Percentiles rank a stretch among this genome's conserved stretches.
Evolutionary conservation across 2,329 filamentous ascomycete genomes (phyloP).

Genomic region (Penicillium frequentans): DNA sequence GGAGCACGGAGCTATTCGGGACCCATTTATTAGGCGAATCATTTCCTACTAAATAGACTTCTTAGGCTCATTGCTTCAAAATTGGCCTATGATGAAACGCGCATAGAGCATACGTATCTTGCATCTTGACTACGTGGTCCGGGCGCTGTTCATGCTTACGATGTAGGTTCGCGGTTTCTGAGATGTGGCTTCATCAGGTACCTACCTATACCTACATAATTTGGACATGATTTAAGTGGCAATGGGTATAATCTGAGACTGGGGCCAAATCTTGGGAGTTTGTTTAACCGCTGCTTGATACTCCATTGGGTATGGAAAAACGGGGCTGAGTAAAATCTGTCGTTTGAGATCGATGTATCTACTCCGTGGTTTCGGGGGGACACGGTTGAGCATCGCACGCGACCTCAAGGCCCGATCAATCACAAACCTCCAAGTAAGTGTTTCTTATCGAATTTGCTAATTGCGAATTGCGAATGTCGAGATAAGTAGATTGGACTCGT

Average conservation of each 20-base stretch:
- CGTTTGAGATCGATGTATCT: not conserved
- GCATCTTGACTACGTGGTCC: not conserved
- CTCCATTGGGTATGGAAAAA: not conserved
- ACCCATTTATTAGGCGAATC: not conserved
- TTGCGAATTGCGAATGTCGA: not conserved
- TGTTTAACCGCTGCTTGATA: not conserved
- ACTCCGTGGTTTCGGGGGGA: not conserved
- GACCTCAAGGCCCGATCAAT: not conserved
- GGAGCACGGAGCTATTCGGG: not conserved
- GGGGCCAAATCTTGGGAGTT: no score
- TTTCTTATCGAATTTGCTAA: not conserved
- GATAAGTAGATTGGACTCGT: not conserved
- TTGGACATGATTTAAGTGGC: not conserved
- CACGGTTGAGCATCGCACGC: not conserved
- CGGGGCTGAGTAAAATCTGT: not conserved
- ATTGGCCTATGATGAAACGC: not conserved
- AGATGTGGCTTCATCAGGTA: not conserved
- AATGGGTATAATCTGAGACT: not conserved
- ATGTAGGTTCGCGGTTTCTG: no score
- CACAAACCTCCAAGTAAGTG: not conserved
- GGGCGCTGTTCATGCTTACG: not conserved
- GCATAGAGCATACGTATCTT: not conserved
- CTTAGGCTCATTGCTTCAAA: not conserved
- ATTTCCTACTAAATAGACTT: not conserved
- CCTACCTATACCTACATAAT: not conserved